Evolutionary conservation across 345 rosid genomes (phyloP).

Genomic region (Ceriops zippeliana): DNA sequence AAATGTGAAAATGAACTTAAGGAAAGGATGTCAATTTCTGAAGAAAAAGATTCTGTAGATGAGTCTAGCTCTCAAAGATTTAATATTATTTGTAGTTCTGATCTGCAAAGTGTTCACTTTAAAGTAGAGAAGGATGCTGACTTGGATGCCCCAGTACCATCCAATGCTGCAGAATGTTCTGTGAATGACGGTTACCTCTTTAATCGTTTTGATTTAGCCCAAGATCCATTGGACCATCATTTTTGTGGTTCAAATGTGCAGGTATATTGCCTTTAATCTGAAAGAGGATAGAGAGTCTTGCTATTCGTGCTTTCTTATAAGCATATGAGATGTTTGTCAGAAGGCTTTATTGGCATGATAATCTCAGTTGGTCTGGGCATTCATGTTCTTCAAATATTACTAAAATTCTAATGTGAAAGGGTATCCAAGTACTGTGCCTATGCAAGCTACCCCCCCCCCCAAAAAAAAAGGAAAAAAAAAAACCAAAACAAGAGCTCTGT

Average conservation of each 20-base stretch:
- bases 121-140: conserved; percentile 27
- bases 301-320: background rate
- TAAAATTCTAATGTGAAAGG: background rate
- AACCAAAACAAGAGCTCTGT: no score
- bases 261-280: conserved; percentile 36
- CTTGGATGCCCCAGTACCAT: conserved; percentile 27
- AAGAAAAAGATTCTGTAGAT: conserved; percentile 37
- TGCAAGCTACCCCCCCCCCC: no score
- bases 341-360: background rate
- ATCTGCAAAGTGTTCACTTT: conserved; percentile 29
- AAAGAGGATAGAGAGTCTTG: background rate
- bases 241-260: conserved; percentile 59
- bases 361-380: background rate
- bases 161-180: conserved; percentile 33
- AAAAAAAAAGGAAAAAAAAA: no score
- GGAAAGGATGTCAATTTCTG: conserved; percentile 22
- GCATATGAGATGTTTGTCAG: background rate
- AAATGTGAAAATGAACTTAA: conserved; percentile 44
- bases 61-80: conserved; percentile 45
- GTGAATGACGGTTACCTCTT: conserved; percentile 42
- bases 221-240: conserved; percentile 82
- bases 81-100: conserved; percentile 30
- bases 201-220: conserved; percentile 72
- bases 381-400: background rate
- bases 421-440: no score